phyloP scores from a whole-genome alignment of 352 stramenopile genomes.

The Aphanomyces euteiches region DNA sequence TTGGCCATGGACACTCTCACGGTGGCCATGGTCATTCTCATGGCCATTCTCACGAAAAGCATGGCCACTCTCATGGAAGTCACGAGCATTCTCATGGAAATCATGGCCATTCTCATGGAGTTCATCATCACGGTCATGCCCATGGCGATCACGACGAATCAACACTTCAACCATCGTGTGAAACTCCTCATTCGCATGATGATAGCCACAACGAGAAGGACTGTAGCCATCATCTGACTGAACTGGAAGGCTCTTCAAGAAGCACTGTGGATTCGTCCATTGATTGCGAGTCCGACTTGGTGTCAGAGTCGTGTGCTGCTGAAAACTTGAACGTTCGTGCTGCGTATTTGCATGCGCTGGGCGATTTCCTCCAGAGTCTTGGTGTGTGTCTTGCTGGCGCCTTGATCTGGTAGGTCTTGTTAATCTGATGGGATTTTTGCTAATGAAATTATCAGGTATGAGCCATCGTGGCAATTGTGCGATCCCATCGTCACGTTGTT shows the following conservation, averaged over 20 bases:
- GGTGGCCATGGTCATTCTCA: slow-evolving; percentile 47
- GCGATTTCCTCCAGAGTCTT: slow-evolving; percentile 95
- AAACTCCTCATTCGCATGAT: slow-evolving; percentile 32
- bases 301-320: slow-evolving; percentile 33
- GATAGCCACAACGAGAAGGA: slow-evolving; percentile 33
- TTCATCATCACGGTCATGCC: slow-evolving; percentile 34
- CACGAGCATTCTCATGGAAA: slow-evolving; percentile 51
- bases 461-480: slow-evolving; percentile 91
- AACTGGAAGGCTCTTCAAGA: background rate
- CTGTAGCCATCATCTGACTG: slow-evolving; percentile 33
- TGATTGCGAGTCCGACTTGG: slow-evolving; percentile 34
- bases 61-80: slow-evolving; percentile 46
- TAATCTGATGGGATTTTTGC: no score
- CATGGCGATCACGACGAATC: background rate
- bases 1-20: slow-evolving; percentile 71
- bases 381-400: slow-evolving; percentile 94
- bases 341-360: slow-evolving; percentile 96
- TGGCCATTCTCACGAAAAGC: slow-evolving; percentile 42
- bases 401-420: slow-evolving; percentile 91
- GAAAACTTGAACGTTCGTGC: slow-evolving; percentile 96
- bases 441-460: slow-evolving; percentile 32
- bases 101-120: slow-evolving; percentile 32
- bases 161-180: slow-evolving; percentile 25
- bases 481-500: slow-evolving; percentile 97
- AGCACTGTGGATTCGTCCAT: background rate